Evolutionary conservation across 305 asterid genomes (phyloP).

Genomic region (Fraxinus nigra): DNA sequence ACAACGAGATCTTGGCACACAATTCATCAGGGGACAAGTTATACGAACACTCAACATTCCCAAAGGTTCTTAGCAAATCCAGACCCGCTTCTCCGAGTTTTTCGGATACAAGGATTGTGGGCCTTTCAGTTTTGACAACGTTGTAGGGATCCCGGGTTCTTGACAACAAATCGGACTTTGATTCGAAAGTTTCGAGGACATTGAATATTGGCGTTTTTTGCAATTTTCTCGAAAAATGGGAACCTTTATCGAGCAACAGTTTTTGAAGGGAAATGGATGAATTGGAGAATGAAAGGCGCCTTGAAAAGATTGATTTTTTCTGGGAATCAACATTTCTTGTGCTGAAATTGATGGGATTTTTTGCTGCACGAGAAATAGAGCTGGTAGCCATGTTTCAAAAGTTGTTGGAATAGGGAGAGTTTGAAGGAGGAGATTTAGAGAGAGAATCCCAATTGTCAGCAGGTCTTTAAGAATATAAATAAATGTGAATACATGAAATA

Average conservation of each 20-base stretch:
- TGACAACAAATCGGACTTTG: constrained; percentile 36
- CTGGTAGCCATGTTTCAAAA: neutral
- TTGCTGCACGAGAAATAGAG: neutral
- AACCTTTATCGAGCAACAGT: neutral
- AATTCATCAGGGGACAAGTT: constrained; percentile 65
- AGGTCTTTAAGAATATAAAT: neutral
- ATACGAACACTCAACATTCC: constrained; percentile 66
- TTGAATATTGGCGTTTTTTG: neutral
- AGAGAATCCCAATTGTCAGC: neutral
- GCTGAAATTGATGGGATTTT: neutral
- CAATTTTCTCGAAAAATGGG: neutral
- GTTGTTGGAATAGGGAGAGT: neutral
- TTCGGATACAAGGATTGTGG: constrained; percentile 87
- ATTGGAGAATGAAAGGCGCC: neutral
- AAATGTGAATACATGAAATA: neutral
- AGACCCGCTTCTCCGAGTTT: constrained; percentile 93
- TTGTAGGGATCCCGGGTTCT: constrained; percentile 31
- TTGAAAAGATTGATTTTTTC: neutral
- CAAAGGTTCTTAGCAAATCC: constrained; percentile 53
- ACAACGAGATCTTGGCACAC: constrained; percentile 61
- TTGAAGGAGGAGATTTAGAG: neutral
- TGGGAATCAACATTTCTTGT: neutral
- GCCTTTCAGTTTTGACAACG: constrained; percentile 36
- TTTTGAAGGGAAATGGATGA: neutral
- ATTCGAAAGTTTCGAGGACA: constrained; percentile 41